Conservation (phyloP, 2,329 filamentous ascomycete genomes). For the Hypoxylon sp. region DNA sequence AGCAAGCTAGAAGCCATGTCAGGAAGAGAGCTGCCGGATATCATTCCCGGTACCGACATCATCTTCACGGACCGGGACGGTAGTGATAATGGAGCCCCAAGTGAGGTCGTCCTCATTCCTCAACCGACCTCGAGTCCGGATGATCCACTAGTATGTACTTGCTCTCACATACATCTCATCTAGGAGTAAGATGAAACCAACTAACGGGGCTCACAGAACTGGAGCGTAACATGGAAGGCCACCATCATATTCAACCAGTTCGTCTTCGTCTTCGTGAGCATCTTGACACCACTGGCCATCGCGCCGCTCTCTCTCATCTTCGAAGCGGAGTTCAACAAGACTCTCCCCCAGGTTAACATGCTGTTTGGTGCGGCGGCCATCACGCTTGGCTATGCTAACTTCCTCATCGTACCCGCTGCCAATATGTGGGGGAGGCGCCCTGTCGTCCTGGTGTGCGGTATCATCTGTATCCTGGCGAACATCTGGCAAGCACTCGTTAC, state of each 20-base stretch:
- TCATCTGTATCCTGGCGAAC: constrained; percentile 53
- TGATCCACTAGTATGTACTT: constrained; percentile 46
- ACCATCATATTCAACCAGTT: constrained; percentile 55
- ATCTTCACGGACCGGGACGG: constrained; percentile 36
- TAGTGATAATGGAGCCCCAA: constrained; percentile 13
- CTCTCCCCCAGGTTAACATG: constrained; percentile 55
- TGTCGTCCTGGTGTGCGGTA: constrained; percentile 52
- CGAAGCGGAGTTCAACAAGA: constrained; percentile 55
- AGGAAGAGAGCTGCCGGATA: constrained; percentile 29
- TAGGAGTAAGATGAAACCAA: not conserved
- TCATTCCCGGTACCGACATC: constrained; percentile 47
- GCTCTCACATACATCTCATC: not conserved
- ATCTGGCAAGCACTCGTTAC: constrained; percentile 54
- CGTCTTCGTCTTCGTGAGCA: constrained; percentile 56
- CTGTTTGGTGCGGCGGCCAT: constrained; percentile 55
- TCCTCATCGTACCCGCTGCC: constrained; percentile 54
- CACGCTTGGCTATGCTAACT: constrained; percentile 56
- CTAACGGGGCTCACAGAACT: constrained; percentile 50
- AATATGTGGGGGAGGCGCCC: constrained; percentile 55
- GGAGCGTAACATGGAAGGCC: constrained; percentile 53
- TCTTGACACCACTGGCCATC: constrained; percentile 56
- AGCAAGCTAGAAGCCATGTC: constrained; percentile 24
- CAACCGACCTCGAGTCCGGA: constrained; percentile 46
- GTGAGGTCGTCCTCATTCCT: constrained; percentile 48
- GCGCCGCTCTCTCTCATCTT: constrained; percentile 56